A percentile compares a stretch with the other conserved stretches of the same genome.
Conservation (phyloP, 768 basidiomycete genomes). For the Lactifluus rugatus region DNA sequence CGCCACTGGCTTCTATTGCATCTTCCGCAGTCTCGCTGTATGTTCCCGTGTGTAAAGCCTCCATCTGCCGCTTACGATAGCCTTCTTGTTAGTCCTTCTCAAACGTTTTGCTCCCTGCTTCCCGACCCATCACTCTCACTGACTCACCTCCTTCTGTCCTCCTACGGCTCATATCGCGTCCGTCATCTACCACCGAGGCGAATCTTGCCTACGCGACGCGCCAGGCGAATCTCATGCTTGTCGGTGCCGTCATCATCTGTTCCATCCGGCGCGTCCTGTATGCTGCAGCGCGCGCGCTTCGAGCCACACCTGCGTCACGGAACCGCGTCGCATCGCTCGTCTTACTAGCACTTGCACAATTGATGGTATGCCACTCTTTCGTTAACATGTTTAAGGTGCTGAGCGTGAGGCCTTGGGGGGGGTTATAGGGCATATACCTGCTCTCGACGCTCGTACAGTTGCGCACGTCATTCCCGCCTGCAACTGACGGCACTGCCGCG, state of each 20-base stretch:
- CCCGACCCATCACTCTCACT: constrained; percentile 15
- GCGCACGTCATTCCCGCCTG: constrained; percentile 69
- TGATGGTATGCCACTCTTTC: constrained; percentile 50
- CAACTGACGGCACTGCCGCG: constrained; percentile 25
- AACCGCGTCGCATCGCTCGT: constrained; percentile 68
- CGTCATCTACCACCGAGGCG: constrained; percentile 18
- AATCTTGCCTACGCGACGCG: constrained; percentile 36
- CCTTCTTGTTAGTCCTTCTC: constrained; percentile 34
- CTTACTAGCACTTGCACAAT: constrained; percentile 66
- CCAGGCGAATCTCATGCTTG: constrained; percentile 56
- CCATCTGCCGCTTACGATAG: not conserved
- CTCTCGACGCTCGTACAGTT: constrained; percentile 77
- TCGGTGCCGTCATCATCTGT: constrained; percentile 67
- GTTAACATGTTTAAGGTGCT: not conserved
- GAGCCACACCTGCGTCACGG: constrained; percentile 46
- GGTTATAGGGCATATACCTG: constrained; percentile 63
- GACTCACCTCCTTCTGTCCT: constrained; percentile 30
- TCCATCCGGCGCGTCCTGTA: constrained; percentile 62
- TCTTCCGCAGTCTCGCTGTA: constrained; percentile 31
- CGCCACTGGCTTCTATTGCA: constrained; percentile 16
- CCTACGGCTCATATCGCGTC: constrained; percentile 29
- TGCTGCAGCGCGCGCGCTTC: constrained; percentile 50
- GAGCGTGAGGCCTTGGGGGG: not conserved
- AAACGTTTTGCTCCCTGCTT: constrained; percentile 39
- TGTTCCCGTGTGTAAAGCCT: not conserved